phyloP scores from a whole-genome alignment of 23 red algal species.

The Gracilariopsis chorda region DNA sequence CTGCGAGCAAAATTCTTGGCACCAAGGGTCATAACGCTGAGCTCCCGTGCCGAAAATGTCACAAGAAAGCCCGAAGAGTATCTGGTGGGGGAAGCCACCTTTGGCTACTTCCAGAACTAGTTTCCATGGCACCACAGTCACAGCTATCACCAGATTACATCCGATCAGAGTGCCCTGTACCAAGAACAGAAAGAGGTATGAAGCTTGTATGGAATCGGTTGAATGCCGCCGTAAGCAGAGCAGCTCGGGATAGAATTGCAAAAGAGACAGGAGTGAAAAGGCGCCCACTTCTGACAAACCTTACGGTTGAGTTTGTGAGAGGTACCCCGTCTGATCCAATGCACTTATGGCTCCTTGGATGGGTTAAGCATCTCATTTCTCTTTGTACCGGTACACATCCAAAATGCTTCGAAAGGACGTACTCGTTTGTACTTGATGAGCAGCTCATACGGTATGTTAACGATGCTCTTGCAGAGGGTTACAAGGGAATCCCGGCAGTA shows the following conservation, averaged over 20 bases:
- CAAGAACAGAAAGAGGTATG: neutral
- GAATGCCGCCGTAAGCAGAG: neutral
- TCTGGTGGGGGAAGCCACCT: neutral
- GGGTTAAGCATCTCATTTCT: neutral
- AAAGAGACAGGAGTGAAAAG: neutral
- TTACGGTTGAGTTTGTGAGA: neutral
- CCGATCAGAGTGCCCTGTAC: neutral
- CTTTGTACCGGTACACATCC: neutral
- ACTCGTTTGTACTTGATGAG: neutral
- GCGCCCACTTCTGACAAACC: neutral
- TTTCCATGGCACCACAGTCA: neutral
- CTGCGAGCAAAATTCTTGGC: neutral
- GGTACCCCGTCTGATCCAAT: slow-evolving; percentile 4
- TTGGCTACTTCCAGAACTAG: neutral
- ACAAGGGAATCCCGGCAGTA: neutral
- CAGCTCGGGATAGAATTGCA: neutral
- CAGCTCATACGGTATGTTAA: neutral
- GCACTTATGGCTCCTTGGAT: neutral
- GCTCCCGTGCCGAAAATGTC: neutral
- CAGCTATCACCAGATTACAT: neutral
- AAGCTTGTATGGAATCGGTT: neutral
- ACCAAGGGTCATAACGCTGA: neutral
- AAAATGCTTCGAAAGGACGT: neutral
- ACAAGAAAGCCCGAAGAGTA: neutral
- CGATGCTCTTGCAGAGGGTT: neutral